Percentiles rank a stretch among this genome's conserved stretches.
Conservation (phyloP, 2,329 filamentous ascomycete species). For the Podosphaera fusca region DNA sequence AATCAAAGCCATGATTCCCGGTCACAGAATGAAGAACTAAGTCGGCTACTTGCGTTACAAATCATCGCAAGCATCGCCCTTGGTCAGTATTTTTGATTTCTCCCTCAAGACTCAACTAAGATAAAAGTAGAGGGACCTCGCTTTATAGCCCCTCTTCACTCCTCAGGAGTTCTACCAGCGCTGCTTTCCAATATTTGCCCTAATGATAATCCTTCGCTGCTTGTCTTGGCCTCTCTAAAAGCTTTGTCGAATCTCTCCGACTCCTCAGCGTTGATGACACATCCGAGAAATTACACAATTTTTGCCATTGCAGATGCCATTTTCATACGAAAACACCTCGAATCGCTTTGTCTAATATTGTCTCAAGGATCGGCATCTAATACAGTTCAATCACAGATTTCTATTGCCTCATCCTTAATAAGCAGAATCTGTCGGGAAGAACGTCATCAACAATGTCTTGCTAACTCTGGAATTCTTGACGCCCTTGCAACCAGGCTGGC, state of each 20-base stretch:
- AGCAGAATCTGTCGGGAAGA: slow-evolving; percentile 42
- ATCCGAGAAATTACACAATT: slow-evolving; percentile 24
- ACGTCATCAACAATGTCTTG: slow-evolving; percentile 44
- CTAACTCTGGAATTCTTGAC: slow-evolving; percentile 53
- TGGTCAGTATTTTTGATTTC: slow-evolving; percentile 27
- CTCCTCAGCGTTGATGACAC: slow-evolving; percentile 32
- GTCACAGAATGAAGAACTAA: slow-evolving; percentile 34
- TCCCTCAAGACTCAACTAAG: background rate
- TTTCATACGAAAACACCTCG: slow-evolving; percentile 37
- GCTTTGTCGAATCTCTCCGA: slow-evolving; percentile 50
- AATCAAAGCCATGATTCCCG: slow-evolving; percentile 19
- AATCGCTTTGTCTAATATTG: slow-evolving; percentile 42
- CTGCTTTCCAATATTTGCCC: slow-evolving; percentile 50
- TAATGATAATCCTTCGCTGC: slow-evolving; percentile 34
- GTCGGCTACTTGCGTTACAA: slow-evolving; percentile 57
- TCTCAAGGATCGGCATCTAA: slow-evolving; percentile 28
- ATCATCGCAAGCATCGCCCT: slow-evolving; percentile 69
- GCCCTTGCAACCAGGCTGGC: slow-evolving; percentile 52
- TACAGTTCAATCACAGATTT: slow-evolving; percentile 36
- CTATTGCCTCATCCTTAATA: slow-evolving; percentile 33
- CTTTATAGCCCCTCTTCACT: slow-evolving; percentile 53
- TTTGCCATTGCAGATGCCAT: slow-evolving; percentile 36
- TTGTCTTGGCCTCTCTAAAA: slow-evolving; percentile 52
- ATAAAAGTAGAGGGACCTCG: slow-evolving; percentile 44
- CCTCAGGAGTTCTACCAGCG: slow-evolving; percentile 41